Evolutionary conservation across 805 yeast genomes (phyloP).

Genomic region (Isabelozyma gotoi): DNA sequence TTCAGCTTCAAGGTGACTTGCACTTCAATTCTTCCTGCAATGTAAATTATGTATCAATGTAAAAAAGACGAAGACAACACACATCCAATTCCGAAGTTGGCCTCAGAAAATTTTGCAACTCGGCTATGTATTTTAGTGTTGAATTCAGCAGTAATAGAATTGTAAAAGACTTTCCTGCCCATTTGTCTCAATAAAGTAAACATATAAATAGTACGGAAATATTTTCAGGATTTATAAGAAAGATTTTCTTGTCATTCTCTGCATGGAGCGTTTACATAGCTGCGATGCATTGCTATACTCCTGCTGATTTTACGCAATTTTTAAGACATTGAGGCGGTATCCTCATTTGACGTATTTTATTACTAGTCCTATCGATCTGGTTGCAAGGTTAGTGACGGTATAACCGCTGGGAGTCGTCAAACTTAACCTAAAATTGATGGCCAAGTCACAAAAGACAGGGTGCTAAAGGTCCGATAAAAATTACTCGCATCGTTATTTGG

Average conservation of each 20-base stretch:
- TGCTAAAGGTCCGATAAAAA: too few species aligned
- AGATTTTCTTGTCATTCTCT: neutral
- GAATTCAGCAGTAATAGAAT: slow-evolving; percentile 29
- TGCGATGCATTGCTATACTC: too few species aligned
- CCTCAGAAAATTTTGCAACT: slow-evolving; percentile 39
- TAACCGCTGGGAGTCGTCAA: too few species aligned
- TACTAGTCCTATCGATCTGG: too few species aligned
- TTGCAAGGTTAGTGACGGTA: too few species aligned
- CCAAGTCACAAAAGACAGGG: too few species aligned
- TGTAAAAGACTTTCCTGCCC: slow-evolving; percentile 13
- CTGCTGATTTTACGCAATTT: too few species aligned
- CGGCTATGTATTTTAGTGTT: slow-evolving; percentile 24
- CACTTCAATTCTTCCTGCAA: slow-evolving; percentile 33
- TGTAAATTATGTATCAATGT: slow-evolving; percentile 38
- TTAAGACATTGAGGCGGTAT: too few species aligned
- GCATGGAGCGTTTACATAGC: too few species aligned
- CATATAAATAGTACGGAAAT: neutral
- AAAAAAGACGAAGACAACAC: slow-evolving; percentile 36
- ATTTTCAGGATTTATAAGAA: neutral
- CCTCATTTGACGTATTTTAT: too few species aligned
- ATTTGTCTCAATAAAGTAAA: neutral
- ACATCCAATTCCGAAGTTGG: slow-evolving; percentile 43
- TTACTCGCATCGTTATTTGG: too few species aligned
- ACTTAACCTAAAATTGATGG: too few species aligned
- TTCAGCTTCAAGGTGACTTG: slow-evolving; percentile 33